A percentile compares a stretch with the other conserved stretches of the same genome.
Conservation (phyloP, 257 asterid species). For the Nicotiana benthamiana region DNA sequence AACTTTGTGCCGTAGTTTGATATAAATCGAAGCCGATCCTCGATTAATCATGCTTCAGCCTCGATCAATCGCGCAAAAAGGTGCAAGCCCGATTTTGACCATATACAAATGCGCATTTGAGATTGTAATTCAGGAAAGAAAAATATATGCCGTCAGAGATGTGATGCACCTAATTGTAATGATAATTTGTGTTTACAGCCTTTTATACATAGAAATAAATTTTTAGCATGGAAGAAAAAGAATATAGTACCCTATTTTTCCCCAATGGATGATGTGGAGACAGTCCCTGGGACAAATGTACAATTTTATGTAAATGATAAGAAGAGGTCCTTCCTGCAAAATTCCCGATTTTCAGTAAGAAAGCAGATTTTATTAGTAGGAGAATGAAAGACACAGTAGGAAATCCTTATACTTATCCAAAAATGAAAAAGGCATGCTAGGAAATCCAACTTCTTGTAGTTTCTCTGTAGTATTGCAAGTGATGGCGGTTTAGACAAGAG, state of each 20-base stretch:
- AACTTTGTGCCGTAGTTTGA: no score
- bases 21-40: no score
- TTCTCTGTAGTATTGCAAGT: no score
- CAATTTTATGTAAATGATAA: no score
- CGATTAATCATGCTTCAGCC: no score
- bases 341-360: neutral
- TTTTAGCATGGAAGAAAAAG: neutral
- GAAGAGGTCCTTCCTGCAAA: neutral
- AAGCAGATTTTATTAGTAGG: neutral
- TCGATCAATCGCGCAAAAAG: no score
- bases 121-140: neutral
- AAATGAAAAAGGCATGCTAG: neutral
- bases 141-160: neutral
- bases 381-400: neutral
- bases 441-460: neutral
- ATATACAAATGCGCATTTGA: neutral
- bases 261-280: neutral
- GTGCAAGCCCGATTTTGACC: no score
- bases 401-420: no score
- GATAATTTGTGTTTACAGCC: neutral
- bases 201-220: neutral
- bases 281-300: neutral
- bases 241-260: neutral
- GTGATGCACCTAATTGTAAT: neutral
- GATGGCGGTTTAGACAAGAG: no score